Base-by-base conservation (phyloP, 192 early-diverging fungal species). In the Cetraspora pellucida region DNA sequence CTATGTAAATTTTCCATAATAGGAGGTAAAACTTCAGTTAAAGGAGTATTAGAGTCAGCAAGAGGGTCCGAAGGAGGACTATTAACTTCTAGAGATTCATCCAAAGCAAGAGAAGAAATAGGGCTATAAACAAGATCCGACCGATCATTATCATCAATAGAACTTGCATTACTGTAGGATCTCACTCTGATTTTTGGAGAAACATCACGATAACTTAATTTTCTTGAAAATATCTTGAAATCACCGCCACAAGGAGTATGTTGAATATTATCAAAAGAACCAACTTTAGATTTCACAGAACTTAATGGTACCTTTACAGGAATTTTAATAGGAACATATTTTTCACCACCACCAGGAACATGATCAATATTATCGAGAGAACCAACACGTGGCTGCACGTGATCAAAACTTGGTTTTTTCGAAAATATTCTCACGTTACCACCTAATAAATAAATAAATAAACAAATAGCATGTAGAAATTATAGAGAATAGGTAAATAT, bases 301-400 rank as follows among this genome's bases (percentile, higher is more conserved):
- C n/a, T n/a, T 76, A 21, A 74, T 46, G 81, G 47, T 45, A 80
- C 81, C 31, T 85, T 82, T 50, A 73, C 80, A 75, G 83, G 83
- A 37, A 86, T 83, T 45, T 85, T 82, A 50, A 73, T 81, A 75
- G 83, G 83, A 37, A 86, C 72, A 37, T 68, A 44, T 23, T 78
- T 61, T 50, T 82, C 81, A 28, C 80, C 83, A 30, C 84, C 84
- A 21, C 77, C 79, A 7, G 85, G 87, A 10, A 21, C 23, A 64
- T 89, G 86, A 21, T 77, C 58, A 47, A 82, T 63, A 71, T 82
- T 83, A 23, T 85, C 86, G 50, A 87, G 30, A 19, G 83, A 85
- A 17, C 78, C 80, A 3, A 87, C 78, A 49, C 80, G 81, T 21
- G 84, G 82, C 14, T 71, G 58, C 25, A 81, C 82, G 11, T 82